A percentile compares a stretch with the other conserved stretches of the same genome.
These are phyloP conservation scores for Boletus coccyginus DNA, from an alignment of 768 basidiomycete genomes.

Conservation along the genomic window DNA sequence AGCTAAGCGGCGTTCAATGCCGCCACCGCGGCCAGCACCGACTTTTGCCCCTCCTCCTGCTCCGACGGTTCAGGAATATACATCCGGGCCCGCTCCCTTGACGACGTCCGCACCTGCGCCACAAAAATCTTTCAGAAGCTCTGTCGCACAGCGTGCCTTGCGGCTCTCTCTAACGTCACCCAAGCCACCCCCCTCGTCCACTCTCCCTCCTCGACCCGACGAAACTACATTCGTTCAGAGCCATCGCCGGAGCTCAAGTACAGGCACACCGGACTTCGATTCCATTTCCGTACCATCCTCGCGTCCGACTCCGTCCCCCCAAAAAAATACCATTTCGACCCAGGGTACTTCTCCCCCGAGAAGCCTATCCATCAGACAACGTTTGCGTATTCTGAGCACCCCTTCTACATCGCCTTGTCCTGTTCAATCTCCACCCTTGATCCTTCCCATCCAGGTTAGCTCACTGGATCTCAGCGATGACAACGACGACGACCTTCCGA, in stretches of 20 bases:
- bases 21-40: conserved; percentile 73
- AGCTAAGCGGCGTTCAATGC: conserved; percentile 58
- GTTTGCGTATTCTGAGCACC: conserved; percentile 66
- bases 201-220: conserved; percentile 67
- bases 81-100: conserved; percentile 1
- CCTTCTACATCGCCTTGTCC: conserved; percentile 40
- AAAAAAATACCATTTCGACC: conserved; percentile 27
- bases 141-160: conserved; percentile 54
- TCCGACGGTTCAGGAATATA: conserved; percentile 36
- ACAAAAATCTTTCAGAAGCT: conserved; percentile 49
- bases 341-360: conserved; percentile 26
- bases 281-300: conserved; percentile 48
- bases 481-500: conserved; percentile 28
- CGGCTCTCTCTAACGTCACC: conserved; percentile 61
- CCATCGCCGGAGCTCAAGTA: conserved; percentile 36
- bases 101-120: conserved; percentile 3
- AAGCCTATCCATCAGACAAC: conserved; percentile 52
- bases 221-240: conserved; percentile 36
- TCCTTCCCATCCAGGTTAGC: conserved; percentile 26
- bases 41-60: conserved; percentile 69
- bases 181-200: conserved; percentile 57
- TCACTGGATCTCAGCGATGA: conserved; percentile 26
- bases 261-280: conserved; percentile 29
- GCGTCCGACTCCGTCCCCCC: conserved; percentile 35
- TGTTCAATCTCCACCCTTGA: conserved; percentile 22